Conservation (phyloP, 371 early-diverging fungal species). For the Saksenaea vasiformis region DNA sequence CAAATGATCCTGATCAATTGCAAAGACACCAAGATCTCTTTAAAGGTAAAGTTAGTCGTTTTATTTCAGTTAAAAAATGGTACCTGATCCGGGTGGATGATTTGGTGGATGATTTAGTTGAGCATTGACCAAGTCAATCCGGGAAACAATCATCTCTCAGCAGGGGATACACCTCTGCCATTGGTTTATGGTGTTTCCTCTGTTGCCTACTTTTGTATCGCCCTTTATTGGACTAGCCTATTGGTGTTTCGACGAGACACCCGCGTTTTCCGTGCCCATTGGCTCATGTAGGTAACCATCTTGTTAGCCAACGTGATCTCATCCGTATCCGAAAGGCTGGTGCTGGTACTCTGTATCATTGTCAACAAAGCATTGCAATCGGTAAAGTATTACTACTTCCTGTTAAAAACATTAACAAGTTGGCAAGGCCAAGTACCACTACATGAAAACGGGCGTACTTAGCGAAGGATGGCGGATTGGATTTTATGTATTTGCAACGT, state of each 20-base stretch:
- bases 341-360: constrained; percentile 46
- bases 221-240: constrained; percentile 36
- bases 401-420: not conserved
- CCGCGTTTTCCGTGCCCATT: constrained; percentile 55
- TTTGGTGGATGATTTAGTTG: too few relatives aligned
- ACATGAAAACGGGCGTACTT: constrained; percentile 47
- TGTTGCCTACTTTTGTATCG: constrained; percentile 34
- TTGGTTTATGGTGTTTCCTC: constrained; percentile 44
- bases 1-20: constrained; percentile 51
- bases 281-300: constrained; percentile 45
- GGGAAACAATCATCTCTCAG: constrained; percentile 51
- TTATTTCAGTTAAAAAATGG: not conserved
- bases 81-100: not conserved
- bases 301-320: not conserved
- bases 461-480: constrained; percentile 60
- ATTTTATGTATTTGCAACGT: constrained; percentile 61
- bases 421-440: constrained; percentile 50
- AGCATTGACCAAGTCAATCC: constrained; percentile 51
- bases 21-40: constrained; percentile 38
- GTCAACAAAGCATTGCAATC: constrained; percentile 58
- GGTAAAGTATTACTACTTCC: constrained; percentile 25
- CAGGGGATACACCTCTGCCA: constrained; percentile 58
- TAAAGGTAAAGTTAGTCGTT: constrained; percentile 36
- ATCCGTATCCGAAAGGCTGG: constrained; percentile 23
- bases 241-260: constrained; percentile 39